phyloP scores from a whole-genome alignment of 2,329 filamentous ascomycete genomes.

The Penicillium sp. region DNA sequence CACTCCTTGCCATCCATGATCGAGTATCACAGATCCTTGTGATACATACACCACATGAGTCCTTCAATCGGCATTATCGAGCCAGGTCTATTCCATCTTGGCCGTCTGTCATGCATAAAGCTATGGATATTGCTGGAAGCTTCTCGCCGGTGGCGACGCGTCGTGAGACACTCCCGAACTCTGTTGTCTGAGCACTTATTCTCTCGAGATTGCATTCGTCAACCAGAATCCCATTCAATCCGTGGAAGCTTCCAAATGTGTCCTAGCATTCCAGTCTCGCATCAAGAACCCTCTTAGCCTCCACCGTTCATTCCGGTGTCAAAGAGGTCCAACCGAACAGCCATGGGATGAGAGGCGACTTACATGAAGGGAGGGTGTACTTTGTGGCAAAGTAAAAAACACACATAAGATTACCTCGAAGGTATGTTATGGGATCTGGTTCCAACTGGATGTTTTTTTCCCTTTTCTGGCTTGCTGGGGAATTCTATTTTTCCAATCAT shows the following conservation, averaged over 20 bases:
- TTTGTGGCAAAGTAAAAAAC: slow-evolving; percentile 2
- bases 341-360: background rate
- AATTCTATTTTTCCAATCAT: background rate
- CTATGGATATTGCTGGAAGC: slow-evolving; percentile 15
- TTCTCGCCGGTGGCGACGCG: background rate
- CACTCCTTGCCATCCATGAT: slow-evolving; percentile 5
- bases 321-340: slow-evolving; percentile 1
- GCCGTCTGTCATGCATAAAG: slow-evolving; percentile 15
- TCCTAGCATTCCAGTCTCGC: slow-evolving; percentile 8
- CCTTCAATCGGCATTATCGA: slow-evolving; percentile 11
- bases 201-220: slow-evolving; percentile 17
- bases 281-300: slow-evolving; percentile 10
- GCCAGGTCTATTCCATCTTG: slow-evolving; percentile 13
- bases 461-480: background rate
- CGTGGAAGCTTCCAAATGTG: slow-evolving; percentile 8
- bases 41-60: slow-evolving; percentile 19
- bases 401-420: slow-evolving; percentile 4
- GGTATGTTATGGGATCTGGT: slow-evolving; percentile 6
- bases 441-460: background rate
- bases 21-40: slow-evolving; percentile 16
- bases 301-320: slow-evolving; percentile 16
- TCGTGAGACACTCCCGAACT: slow-evolving; percentile 14
- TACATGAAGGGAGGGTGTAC: slow-evolving; percentile 6
- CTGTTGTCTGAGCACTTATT: slow-evolving; percentile 9
- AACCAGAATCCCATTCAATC: slow-evolving; percentile 3